Base-by-base conservation (phyloP, 2,329 filamentous ascomycete genomes). In the Monosporascus ibericus region DNA sequence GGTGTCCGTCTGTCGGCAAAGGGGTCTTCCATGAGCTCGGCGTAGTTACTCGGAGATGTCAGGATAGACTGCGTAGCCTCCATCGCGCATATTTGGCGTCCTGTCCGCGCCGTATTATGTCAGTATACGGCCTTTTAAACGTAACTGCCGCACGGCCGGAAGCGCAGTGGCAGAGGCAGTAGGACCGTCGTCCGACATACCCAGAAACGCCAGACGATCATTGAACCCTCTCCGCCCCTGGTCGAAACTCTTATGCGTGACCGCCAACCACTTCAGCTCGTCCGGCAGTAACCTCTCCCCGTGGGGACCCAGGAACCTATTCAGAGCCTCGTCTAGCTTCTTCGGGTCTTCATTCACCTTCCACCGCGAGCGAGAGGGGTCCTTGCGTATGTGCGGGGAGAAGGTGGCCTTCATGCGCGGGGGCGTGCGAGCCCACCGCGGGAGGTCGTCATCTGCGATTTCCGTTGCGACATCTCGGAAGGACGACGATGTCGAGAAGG, bases 221-320 rank as follows among this genome's bases (percentile, higher is more conserved):
- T 99, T 99, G 74, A 92, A 96, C 1, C 92, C 92, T 76, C 92
- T 86, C 65, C 90, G 80, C 49, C 92, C 94, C 67, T 97, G 91
- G 68, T 99, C 92, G 66, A 96, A 97, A 72, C 91, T 96, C 81
- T 97, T 97, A 72, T 97, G 94, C 59, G 94, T 99, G 52, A 99
- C 83, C 30, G 92, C 92, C 65, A 97, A 76, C 94, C 94, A 99
- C 75, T 96, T 97, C 56, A 94, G 78, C 73, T 99, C 92, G 17
- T 96, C 92, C 2, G 87, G 85, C 53, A 99, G 77, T 68, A 94
- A 69, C 61, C 80, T 81, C 60, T 88, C 82, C 52, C 88, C 89
- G 46, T 80, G 84, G 47, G 76, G 76, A 6, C 92, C 92, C 51
- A 97, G 73, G 60, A 97, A 80, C 50, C 78, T 77, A 59, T 81